Percentiles rank a stretch among this genome's conserved stretches.
These are phyloP conservation scores for Fusarium humuli DNA, from an alignment of 2,329 filamentous ascomycete genomes.

Conservation along the genomic window DNA sequence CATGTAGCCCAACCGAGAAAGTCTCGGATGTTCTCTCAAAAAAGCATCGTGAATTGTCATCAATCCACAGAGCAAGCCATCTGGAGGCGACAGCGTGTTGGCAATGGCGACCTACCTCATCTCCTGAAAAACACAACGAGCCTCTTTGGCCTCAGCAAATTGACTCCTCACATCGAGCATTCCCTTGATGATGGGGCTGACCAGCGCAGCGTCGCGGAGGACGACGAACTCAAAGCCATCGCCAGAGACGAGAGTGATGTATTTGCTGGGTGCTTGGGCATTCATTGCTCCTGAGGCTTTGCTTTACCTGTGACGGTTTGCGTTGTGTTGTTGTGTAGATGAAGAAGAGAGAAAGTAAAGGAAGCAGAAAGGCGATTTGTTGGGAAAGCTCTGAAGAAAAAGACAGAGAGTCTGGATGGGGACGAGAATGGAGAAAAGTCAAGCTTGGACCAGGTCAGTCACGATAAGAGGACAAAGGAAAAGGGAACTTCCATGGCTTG, in stretches of 20 bases:
- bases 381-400: slow-evolving; percentile 20
- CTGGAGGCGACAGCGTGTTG: slow-evolving; percentile 24
- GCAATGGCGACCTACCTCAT: slow-evolving; percentile 69
- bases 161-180: slow-evolving; percentile 78
- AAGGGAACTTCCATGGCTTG: neutral
- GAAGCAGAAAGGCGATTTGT: neutral
- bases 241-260: slow-evolving; percentile 80
- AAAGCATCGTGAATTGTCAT: slow-evolving; percentile 58
- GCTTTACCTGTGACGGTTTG: neutral
- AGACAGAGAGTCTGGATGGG: slow-evolving; percentile 17
- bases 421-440: slow-evolving; percentile 24
- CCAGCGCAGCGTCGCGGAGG: slow-evolving; percentile 74
- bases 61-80: slow-evolving; percentile 48
- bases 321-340: slow-evolving; percentile 2
- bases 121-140: slow-evolving; percentile 75
- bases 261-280: slow-evolving; percentile 63
- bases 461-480: slow-evolving; percentile 12
- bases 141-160: slow-evolving; percentile 73
- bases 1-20: slow-evolving; percentile 59
- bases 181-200: slow-evolving; percentile 78
- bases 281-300: slow-evolving; percentile 37
- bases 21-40: slow-evolving; percentile 58
- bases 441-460: slow-evolving; percentile 15
- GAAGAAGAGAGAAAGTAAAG: slow-evolving; percentile 15
- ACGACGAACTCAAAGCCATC: slow-evolving; percentile 84